Evolutionary conservation across 2,329 filamentous ascomycete genomes (phyloP), one percentile per base, ranked within the genome.

Genomic region (Fusarium oligoseptatum): DNA sequence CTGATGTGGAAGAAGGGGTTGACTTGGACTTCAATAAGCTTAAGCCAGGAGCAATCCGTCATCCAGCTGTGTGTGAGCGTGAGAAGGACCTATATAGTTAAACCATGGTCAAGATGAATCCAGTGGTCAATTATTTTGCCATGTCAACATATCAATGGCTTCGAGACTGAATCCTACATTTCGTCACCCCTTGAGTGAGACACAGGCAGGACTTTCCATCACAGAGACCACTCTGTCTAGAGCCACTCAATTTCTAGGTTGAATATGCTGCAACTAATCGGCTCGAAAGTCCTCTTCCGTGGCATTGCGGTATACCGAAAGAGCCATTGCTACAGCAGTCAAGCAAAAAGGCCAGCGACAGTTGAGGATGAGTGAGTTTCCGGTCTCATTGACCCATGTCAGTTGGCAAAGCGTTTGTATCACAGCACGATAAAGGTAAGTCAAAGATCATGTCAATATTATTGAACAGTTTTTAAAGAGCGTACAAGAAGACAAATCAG

Each of bases 1-100:
- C 78, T 2, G 70, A 80, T 4, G 62, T 80, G 12, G 76, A 77
- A 9, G 75, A 78, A 10, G 70, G 64, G 1, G 63, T 78, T 6
- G 48, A 77, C 8, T 4, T 79, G 27, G 56, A 79, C 43, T 78
- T 78, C 32, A 11, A 52, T 4, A 71, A 70, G 29, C 52, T 80
- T 1, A 71, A 71, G 12, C 78, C 77, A 2, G 77, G 78, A 2
- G 63, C 48, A 15, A 57, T 80, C 6, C 52, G 64, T 11, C 76
- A 80, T 41, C 78, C 78, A 22, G 67, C 70, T n/a, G 78, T 80
- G 12, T 62, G 78, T 34, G 29, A 72, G 17, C 76, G 67, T 4
- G 76, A 80, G 66, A 71, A 73, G 9, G 68, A 76, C 22, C 17
- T 80, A n/a, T 80, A 80, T 9, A 58, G 8, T 6, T 37, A 27